phyloP scores from a whole-genome alignment of 441 rosid species.

The Pelargonium citronellum region DNA sequence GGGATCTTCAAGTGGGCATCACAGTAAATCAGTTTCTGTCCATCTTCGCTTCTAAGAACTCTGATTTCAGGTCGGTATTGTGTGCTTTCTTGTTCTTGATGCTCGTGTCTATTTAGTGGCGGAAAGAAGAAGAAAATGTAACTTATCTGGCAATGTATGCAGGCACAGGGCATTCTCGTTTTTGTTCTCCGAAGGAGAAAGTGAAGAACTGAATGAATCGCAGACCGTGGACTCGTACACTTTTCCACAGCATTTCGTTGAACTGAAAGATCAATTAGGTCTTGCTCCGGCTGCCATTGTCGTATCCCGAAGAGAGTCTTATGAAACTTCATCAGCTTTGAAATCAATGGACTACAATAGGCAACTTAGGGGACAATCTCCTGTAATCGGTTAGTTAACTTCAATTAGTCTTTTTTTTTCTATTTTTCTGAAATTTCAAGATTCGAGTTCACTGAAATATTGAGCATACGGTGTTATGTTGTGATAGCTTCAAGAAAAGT shows the following conservation, averaged over 20 bases:
- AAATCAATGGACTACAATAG: slow-evolving; percentile 58
- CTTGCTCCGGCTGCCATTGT: slow-evolving; percentile 84
- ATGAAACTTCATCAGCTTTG: slow-evolving; percentile 48
- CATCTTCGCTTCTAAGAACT: slow-evolving; percentile 67
- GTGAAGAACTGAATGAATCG: slow-evolving; percentile 57
- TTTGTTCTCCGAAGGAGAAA: slow-evolving; percentile 71
- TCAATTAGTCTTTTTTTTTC: neutral
- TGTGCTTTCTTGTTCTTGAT: slow-evolving; percentile 5
- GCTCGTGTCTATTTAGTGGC: neutral
- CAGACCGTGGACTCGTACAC: slow-evolving; percentile 71
- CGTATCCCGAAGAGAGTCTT: slow-evolving; percentile 44
- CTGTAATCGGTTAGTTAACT: slow-evolving; percentile 45
- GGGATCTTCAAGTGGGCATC: slow-evolving; percentile 85
- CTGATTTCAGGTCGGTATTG: slow-evolving; percentile 61
- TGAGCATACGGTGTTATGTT: slow-evolving; percentile 1
- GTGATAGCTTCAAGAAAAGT: slow-evolving; percentile 43
- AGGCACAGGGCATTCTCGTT: slow-evolving; percentile 82
- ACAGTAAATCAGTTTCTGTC: slow-evolving; percentile 85
- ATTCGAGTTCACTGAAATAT: neutral
- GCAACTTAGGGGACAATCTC: slow-evolving; percentile 43
- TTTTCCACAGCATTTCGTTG: slow-evolving; percentile 72
- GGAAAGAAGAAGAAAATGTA: neutral
- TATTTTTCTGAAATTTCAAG: neutral
- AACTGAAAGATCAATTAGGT: slow-evolving; percentile 56
- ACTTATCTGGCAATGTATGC: slow-evolving; percentile 20